These are phyloP conservation scores for Celoporthe dispersa DNA, from an alignment of 2,329 filamentous ascomycete genomes.

Conservation along the genomic window DNA sequence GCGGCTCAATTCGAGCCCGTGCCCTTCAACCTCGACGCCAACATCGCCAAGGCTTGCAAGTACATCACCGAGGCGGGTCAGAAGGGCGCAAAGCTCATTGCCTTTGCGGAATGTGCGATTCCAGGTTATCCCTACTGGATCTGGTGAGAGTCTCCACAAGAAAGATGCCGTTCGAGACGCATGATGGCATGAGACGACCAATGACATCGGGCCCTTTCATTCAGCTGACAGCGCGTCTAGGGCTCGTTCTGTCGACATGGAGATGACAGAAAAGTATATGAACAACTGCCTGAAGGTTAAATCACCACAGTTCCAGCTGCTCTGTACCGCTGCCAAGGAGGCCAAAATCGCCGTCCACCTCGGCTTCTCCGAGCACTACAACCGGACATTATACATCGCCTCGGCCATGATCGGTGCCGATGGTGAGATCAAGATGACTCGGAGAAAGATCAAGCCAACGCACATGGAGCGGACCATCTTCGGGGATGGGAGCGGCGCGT, in stretches of 20 bases:
- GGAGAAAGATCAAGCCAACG: conserved; percentile 57
- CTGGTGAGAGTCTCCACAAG: conserved; percentile 18
- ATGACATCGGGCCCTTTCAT: conserved; percentile 39
- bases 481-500: conserved; percentile 46
- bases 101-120: conserved; percentile 59
- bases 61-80: conserved; percentile 60
- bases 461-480: conserved; percentile 57
- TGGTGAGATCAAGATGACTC: conserved; percentile 45
- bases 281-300: conserved; percentile 47
- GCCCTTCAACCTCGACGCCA: conserved; percentile 61
- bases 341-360: conserved; percentile 51
- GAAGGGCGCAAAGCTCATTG: conserved; percentile 58
- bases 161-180: background rate
- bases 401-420: conserved; percentile 49
- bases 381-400: conserved; percentile 50
- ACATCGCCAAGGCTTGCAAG: conserved; percentile 59
- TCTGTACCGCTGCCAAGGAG: conserved; percentile 46
- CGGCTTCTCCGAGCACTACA: conserved; percentile 54
- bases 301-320: conserved; percentile 49
- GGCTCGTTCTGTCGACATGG: conserved; percentile 34
- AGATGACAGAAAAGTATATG: conserved; percentile 39
- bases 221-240: conserved; percentile 31
- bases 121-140: conserved; percentile 57
- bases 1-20: conserved; percentile 62
- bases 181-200: background rate